Evolutionary conservation across 805 yeast genomes (phyloP), one percentile per base, ranked within the genome.

Genomic region (Zygoascus biomembranicola): DNA sequence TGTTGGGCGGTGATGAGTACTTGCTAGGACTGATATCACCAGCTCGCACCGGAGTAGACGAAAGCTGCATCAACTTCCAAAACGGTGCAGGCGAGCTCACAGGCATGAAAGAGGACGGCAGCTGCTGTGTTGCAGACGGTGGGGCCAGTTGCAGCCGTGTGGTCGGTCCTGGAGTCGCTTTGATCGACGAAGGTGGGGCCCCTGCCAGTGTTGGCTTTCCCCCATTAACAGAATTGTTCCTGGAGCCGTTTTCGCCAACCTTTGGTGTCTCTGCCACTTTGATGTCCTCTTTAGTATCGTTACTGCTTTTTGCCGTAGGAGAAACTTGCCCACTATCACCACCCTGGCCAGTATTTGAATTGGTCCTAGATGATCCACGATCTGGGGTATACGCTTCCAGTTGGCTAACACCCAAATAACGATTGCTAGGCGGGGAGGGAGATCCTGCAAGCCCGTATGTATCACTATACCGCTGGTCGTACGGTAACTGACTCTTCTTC

Each of bases 61-160:
- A 57, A 10, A 90, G 82, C 63, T 90, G 96, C 63, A 90, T 88
- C 70, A 87, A 83, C 65, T 86, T 87, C 97, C 97, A 88, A 55
- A 90, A 79, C 16, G 73, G 70, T 8, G 96, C 97, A 1, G 98
- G 98, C 1, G 96, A 87, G 32, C 85, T 79, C 49, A 72, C 76
- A 6, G 73, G 74, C 64, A 71, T 69, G 79, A 70, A 72, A 68
- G 67, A 72, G 65, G 70, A 72, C 63, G 66, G 74, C 52, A 67
- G 57, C 54, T 63, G 71, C 52, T 63, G 69, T 8, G 66, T 65
- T 1, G 72, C 63, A 13, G 61, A 56, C 9, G 73, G 73, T 26
- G 73, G 72, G 3, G 71, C 72, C 43, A 70, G 63, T 35, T 61
- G 62, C 49, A 64, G 60, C n/a, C 45, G 16, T 13, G 32, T 28